Evolutionary conservation across 2,329 filamentous ascomycete genomes (phyloP).

Genomic region (Neobulgaria alba): DNA sequence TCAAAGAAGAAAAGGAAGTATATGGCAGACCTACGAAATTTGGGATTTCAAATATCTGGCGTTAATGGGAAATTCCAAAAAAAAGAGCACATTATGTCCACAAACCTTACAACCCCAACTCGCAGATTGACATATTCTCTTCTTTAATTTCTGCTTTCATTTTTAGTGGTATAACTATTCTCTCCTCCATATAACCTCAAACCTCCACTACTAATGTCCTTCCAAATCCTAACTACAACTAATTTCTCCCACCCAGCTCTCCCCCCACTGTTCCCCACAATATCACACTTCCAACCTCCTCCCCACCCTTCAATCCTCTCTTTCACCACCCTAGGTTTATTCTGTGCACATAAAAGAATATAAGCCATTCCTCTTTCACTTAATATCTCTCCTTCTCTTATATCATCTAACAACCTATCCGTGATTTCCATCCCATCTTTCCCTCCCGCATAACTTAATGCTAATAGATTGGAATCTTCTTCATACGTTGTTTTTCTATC

Average conservation of each 20-base stretch:
- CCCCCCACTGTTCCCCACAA: conserved; percentile 74
- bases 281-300: conserved; percentile 62
- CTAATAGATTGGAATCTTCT: conserved; percentile 73
- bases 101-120: too few relatives aligned
- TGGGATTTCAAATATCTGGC: too few relatives aligned
- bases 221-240: conserved; percentile 79
- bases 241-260: conserved; percentile 92
- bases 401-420: conserved; percentile 61
- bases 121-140: too few relatives aligned
- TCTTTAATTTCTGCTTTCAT: too few relatives aligned
- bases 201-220: too few relatives aligned
- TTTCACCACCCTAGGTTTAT: conserved; percentile 71
- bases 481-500: conserved; percentile 47
- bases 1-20: too few relatives aligned
- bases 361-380: conserved; percentile 70
- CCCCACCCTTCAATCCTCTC: conserved; percentile 48
- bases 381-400: too few relatives aligned
- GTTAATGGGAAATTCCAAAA: too few relatives aligned
- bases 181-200: too few relatives aligned
- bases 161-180: conserved; percentile 28
- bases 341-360: conserved; percentile 82
- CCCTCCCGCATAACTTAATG: conserved; percentile 83
- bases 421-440: conserved; percentile 91
- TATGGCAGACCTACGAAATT: too few relatives aligned
- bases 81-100: too few relatives aligned